Percentiles rank a stretch among this genome's conserved stretches.
Conservation (phyloP, 495 filamentous ascomycete species). For the Amniculicola lignicola region DNA sequence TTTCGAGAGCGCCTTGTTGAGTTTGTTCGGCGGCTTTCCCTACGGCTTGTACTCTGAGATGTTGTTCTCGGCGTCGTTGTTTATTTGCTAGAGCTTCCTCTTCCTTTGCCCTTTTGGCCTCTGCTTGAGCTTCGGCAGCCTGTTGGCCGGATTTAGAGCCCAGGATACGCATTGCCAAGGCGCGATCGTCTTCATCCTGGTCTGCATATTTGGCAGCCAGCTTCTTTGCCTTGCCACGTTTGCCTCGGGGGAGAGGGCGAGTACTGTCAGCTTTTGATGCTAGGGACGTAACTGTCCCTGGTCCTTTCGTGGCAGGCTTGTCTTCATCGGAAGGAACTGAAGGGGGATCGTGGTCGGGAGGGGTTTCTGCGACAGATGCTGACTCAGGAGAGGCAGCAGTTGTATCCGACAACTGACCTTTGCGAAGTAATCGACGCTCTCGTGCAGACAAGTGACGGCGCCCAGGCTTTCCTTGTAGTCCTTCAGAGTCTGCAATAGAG, state of each 20-base stretch:
- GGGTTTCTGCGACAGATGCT: slow-evolving; percentile 14
- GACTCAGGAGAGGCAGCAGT: slow-evolving; percentile 10
- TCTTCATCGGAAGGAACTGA: slow-evolving; percentile 1
- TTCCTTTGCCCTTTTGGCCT: slow-evolving; percentile 52
- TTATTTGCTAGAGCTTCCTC: slow-evolving; percentile 62
- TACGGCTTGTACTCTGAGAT: slow-evolving; percentile 63
- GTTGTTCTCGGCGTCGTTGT: slow-evolving; percentile 72
- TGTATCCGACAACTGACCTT: slow-evolving; percentile 44
- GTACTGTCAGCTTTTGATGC: slow-evolving; percentile 27
- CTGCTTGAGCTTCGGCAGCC: slow-evolving; percentile 52
- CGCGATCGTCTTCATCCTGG: slow-evolving; percentile 91
- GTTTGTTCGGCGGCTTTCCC: slow-evolving; percentile 61
- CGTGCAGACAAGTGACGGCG: slow-evolving; percentile 50
- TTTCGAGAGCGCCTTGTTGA: slow-evolving; percentile 48
- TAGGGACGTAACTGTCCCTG: slow-evolving; percentile 28
- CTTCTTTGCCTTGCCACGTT: slow-evolving; percentile 82
- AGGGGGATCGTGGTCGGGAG: slow-evolving; percentile 6
- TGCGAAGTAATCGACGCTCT: slow-evolving; percentile 50
- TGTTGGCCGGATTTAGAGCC: slow-evolving; percentile 61
- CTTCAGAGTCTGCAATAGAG: slow-evolving; percentile 28
- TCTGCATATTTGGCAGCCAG: slow-evolving; percentile 85
- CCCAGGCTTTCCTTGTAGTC: slow-evolving; percentile 23
- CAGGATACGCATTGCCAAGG: slow-evolving; percentile 73
- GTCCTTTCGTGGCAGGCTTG: slow-evolving; percentile 7
- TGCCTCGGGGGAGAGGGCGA: slow-evolving; percentile 62